Percentiles rank a stretch among this genome's conserved stretches.
Conservation (phyloP, 176 grass and related monocot genomes). For the Oryza brachyantha region DNA sequence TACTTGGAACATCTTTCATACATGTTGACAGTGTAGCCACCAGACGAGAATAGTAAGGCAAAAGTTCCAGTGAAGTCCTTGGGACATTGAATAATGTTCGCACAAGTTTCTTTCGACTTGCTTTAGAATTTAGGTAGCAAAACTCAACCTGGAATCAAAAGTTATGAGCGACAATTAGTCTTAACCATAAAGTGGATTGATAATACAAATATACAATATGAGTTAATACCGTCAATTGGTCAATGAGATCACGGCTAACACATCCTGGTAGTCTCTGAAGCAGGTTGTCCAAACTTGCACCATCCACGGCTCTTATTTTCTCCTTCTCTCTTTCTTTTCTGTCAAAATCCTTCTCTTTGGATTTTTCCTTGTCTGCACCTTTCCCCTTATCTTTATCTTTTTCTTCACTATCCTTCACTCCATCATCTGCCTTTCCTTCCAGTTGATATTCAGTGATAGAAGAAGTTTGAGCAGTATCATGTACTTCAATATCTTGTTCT, state of each 20-base stretch:
- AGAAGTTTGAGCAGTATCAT: slow-evolving; percentile 55
- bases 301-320: slow-evolving; percentile 79
- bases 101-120: slow-evolving; percentile 95
- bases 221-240: slow-evolving; percentile 79
- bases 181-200: background rate
- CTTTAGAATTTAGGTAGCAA: slow-evolving; percentile 98
- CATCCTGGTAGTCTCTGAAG: slow-evolving; percentile 86
- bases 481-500: slow-evolving; percentile 63
- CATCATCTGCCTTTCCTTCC: slow-evolving; percentile 67
- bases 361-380: slow-evolving; percentile 76
- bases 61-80: slow-evolving; percentile 92
- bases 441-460: slow-evolving; percentile 48
- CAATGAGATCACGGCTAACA: slow-evolving; percentile 97
- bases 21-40: slow-evolving; percentile 85
- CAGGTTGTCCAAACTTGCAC: slow-evolving; percentile 77
- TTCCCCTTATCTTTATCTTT: slow-evolving; percentile 75
- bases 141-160: slow-evolving; percentile 78
- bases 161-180: slow-evolving; percentile 25
- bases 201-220: slow-evolving; percentile 16
- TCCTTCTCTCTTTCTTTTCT: slow-evolving; percentile 95
- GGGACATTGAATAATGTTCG: slow-evolving; percentile 77
- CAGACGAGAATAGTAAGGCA: slow-evolving; percentile 96
- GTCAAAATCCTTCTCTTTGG: slow-evolving; percentile 76
- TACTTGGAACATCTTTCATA: slow-evolving; percentile 92
- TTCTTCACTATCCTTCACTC: slow-evolving; percentile 56